Evolutionary conservation across 2,329 filamentous ascomycete genomes (phyloP).

Genomic region (Penicillium frequentans): DNA sequence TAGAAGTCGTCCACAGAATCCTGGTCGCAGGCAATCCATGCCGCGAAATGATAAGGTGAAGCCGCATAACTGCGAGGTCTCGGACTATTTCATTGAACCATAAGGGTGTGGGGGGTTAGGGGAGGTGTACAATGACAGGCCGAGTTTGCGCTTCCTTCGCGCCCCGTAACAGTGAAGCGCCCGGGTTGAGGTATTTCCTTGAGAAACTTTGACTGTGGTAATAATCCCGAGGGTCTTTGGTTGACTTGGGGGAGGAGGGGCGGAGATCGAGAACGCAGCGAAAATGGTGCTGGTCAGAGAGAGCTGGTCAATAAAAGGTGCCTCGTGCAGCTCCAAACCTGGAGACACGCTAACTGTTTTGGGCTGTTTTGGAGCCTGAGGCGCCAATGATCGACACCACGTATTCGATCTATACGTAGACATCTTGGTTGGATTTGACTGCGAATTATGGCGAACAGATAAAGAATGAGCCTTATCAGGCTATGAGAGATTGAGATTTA

Average conservation of each 20-base stretch:
- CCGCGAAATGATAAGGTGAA: constrained; percentile 71
- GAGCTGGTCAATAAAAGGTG: neutral
- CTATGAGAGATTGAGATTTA: too few relatives aligned
- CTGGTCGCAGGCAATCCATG: constrained; percentile 71
- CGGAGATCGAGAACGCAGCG: neutral
- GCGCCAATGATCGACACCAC: constrained; percentile 1
- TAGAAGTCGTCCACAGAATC: constrained; percentile 67
- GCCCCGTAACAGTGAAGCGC: neutral
- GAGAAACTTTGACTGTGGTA: too few relatives aligned
- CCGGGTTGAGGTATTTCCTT: neutral
- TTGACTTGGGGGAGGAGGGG: neutral
- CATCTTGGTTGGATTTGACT: too few relatives aligned
- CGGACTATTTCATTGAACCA: constrained; percentile 16
- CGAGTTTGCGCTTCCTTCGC: constrained; percentile 1
- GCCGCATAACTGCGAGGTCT: constrained; percentile 56
- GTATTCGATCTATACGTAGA: neutral
- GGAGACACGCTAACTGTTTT: constrained; percentile 9
- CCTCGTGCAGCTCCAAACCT: constrained; percentile 12
- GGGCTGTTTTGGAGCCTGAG: neutral
- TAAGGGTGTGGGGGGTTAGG: neutral
- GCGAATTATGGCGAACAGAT: too few relatives aligned
- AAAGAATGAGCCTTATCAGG: too few relatives aligned
- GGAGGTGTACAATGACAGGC: neutral
- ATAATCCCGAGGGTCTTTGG: too few relatives aligned
- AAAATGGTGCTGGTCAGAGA: neutral